A percentile compares a stretch with the other conserved stretches of the same genome.
Evolutionary conservation across 768 basidiomycete species (phyloP).

Genomic region (Termitomyces sp.): DNA sequence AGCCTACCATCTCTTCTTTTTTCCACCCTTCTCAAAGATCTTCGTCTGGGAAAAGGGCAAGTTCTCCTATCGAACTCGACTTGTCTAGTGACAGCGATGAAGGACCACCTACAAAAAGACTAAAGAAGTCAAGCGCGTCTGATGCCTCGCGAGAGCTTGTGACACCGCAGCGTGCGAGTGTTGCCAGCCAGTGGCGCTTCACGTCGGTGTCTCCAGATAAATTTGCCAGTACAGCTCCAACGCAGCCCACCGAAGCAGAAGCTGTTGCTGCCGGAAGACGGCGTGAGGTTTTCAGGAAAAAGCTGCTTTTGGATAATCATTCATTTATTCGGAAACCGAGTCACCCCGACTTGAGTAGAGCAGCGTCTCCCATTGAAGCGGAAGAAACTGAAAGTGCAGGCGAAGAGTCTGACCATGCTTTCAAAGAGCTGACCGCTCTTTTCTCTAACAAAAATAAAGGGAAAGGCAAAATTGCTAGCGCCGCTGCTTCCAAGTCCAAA

Average conservation of each 20-base stretch:
- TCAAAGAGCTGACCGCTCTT: constrained; percentile 39
- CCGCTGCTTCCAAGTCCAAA: constrained; percentile 23
- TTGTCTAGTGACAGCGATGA: constrained; percentile 39
- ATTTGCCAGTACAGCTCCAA: constrained; percentile 3
- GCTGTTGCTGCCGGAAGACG: constrained; percentile 20
- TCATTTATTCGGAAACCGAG: constrained; percentile 22
- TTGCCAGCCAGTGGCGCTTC: constrained; percentile 39
- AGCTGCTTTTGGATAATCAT: constrained; percentile 42
- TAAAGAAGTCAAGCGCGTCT: constrained; percentile 12
- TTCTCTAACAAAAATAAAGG: constrained; percentile 36
- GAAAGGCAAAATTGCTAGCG: constrained; percentile 23
- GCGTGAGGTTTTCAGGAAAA: constrained; percentile 43
- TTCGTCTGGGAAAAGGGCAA: constrained; percentile 5
- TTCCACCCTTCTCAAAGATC: constrained; percentile 21
- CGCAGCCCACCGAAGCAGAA: constrained; percentile 14
- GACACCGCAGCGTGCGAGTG: not conserved
- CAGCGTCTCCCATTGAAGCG: constrained; percentile 16
- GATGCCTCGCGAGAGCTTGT: not conserved
- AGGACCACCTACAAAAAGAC: constrained; percentile 24
- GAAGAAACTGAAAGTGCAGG: constrained; percentile 25
- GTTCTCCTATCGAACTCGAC: constrained; percentile 31
- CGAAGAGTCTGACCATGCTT: constrained; percentile 39
- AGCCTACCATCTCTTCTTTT: constrained; percentile 34
- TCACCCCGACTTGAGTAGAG: constrained; percentile 8
- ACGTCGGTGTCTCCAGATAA: constrained; percentile 25